A percentile compares a stretch with the other conserved stretches of the same genome.
Conservation (phyloP, 805 yeast genomes). For the Pichia gijzeniarum region DNA sequence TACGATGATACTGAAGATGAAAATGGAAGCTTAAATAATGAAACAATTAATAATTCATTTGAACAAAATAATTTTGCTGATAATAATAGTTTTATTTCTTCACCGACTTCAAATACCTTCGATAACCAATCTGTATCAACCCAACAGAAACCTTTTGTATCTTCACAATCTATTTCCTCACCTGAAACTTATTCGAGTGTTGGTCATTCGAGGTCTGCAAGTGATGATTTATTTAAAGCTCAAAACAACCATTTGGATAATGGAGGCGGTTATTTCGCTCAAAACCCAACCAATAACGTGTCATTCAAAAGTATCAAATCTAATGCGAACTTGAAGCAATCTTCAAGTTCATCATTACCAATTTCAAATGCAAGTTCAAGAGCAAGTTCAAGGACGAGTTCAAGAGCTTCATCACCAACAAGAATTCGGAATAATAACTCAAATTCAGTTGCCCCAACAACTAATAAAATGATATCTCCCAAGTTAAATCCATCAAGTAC, state of each 20-base stretch:
- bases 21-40: neutral
- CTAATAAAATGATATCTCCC: slow-evolving; percentile 4
- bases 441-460: neutral
- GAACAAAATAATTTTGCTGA: slow-evolving; percentile 5
- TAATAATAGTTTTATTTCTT: neutral
- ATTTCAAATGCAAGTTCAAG: slow-evolving; percentile 1
- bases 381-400: slow-evolving; percentile 11
- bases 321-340: neutral
- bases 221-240: slow-evolving; percentile 7
- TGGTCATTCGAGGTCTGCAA: slow-evolving; percentile 7
- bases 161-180: neutral
- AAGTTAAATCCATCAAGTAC: slow-evolving; percentile 1
- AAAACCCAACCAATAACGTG: neutral
- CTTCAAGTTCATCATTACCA: slow-evolving; percentile 1
- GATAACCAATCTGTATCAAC: slow-evolving; percentile 1
- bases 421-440: neutral
- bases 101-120: slow-evolving; percentile 1
- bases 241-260: slow-evolving; percentile 4
- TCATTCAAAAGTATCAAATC: slow-evolving; percentile 9
- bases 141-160: too few species aligned
- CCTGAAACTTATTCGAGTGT: neutral
- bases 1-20: slow-evolving; percentile 24
- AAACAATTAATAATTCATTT: neutral
- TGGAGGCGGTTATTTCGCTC: neutral
- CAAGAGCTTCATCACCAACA: slow-evolving; percentile 13